phyloP scores from a whole-genome alignment of 2,329 filamentous ascomycete species.

The Fusarium sulawesiense region DNA sequence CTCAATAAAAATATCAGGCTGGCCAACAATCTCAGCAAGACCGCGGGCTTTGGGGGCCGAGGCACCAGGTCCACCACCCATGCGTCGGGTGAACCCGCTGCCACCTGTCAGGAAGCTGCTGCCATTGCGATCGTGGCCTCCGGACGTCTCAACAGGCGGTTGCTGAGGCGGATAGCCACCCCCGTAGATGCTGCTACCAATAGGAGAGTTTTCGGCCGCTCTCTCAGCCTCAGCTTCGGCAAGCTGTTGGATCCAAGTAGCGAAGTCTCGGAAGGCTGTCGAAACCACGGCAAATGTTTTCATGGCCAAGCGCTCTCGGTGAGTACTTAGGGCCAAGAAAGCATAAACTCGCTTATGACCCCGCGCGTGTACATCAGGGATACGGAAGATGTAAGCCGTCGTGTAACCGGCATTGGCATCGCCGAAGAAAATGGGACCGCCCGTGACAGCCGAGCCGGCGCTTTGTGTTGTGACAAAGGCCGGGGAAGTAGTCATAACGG shows the following conservation, averaged over 20 bases:
- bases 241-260: constrained; percentile 72
- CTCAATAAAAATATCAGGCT: constrained; percentile 76
- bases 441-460: constrained; percentile 66
- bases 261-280: constrained; percentile 71
- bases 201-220: constrained; percentile 58
- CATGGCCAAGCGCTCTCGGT: constrained; percentile 73
- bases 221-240: constrained; percentile 73
- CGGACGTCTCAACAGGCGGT: constrained; percentile 48
- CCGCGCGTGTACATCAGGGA: constrained; percentile 74
- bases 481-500: constrained; percentile 54
- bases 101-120: constrained; percentile 69
- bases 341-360: constrained; percentile 77
- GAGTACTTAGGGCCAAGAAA: constrained; percentile 72
- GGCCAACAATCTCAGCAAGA: constrained; percentile 72
- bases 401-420: constrained; percentile 74
- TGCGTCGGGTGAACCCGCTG: constrained; percentile 67
- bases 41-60: constrained; percentile 69
- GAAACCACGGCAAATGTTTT: constrained; percentile 73
- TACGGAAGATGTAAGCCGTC: constrained; percentile 76
- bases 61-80: constrained; percentile 67
- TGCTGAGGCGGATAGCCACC: constrained; percentile 48
- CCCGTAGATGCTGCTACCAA: constrained; percentile 55
- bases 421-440: constrained; percentile 76
- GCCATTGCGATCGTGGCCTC: constrained; percentile 54
- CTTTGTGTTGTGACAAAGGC: constrained; percentile 67